Conservation (phyloP, 768 basidiomycete species). For the Lentinula raphanica region DNA sequence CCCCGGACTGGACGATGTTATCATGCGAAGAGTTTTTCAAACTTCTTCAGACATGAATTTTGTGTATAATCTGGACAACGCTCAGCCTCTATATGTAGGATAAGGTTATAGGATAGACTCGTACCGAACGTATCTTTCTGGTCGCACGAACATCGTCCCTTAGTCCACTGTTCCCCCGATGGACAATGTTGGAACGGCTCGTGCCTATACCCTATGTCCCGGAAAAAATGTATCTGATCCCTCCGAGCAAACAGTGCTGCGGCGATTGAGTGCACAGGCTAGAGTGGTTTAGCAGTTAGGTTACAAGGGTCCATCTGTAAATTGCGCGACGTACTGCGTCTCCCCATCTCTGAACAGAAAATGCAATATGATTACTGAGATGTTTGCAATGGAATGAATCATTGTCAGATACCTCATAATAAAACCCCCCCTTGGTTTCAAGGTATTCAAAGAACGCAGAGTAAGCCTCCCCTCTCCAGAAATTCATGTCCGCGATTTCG, state of each 20-base stretch:
- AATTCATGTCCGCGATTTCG: slow-evolving; percentile 86
- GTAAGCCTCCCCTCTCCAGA: slow-evolving; percentile 85
- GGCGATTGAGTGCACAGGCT: slow-evolving; percentile 40
- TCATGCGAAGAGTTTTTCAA: slow-evolving; percentile 31
- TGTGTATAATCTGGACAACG: slow-evolving; percentile 31
- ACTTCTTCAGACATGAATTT: slow-evolving; percentile 36
- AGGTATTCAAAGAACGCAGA: slow-evolving; percentile 77
- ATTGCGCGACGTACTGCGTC: slow-evolving; percentile 45
- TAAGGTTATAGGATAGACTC: slow-evolving; percentile 15
- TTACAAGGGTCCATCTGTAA: not conserved
- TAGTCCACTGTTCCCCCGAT: slow-evolving; percentile 45
- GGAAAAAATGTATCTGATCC: slow-evolving; percentile 77
- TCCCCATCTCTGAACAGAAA: slow-evolving; percentile 60
- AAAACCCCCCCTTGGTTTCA: slow-evolving; percentile 82
- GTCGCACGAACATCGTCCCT: slow-evolving; percentile 70
- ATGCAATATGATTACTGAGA: not conserved
- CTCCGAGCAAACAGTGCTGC: slow-evolving; percentile 70
- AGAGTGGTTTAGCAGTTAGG: not conserved
- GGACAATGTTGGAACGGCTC: slow-evolving; percentile 78
- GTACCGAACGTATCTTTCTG: slow-evolving; percentile 64
- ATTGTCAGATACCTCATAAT: slow-evolving; percentile 75
- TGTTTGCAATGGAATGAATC: not conserved
- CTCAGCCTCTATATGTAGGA: not conserved
- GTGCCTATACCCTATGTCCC: slow-evolving; percentile 81
- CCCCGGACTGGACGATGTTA: no score